These are phyloP conservation scores for Picea abies DNA, from an alignment of 83 land plant species.

Conservation along the genomic window DNA sequence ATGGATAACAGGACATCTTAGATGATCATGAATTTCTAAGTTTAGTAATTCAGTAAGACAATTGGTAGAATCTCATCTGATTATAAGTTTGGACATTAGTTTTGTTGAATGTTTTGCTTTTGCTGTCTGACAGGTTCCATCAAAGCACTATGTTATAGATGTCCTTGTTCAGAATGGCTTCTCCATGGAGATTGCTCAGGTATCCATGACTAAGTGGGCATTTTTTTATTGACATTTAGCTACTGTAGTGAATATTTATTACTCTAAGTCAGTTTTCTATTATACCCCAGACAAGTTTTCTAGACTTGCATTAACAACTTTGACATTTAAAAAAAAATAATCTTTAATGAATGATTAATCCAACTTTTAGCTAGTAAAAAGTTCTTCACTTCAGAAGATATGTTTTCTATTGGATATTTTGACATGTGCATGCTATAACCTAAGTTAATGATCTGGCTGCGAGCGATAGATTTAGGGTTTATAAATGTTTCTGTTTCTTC, in stretches of 20 bases:
- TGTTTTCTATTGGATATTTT: not conserved
- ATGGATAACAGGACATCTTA: not conserved
- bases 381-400: not conserved
- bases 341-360: not conserved
- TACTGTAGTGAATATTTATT: not conserved
- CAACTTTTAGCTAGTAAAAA: not conserved
- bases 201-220: conserved; percentile 16
- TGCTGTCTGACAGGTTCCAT: conserved; percentile 52
- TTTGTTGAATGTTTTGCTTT: not conserved
- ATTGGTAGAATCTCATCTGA: not conserved
- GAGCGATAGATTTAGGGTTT: not conserved
- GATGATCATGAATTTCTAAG: not conserved
- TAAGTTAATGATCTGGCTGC: not conserved
- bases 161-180: conserved; percentile 74
- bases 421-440: not conserved
- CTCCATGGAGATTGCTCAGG: conserved; percentile 89
- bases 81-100: not conserved
- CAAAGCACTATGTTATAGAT: conserved; percentile 59
- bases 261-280: not conserved
- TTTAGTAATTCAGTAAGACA: not conserved
- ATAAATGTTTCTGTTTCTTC: not conserved
- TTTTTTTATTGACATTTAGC: not conserved
- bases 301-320: not conserved
- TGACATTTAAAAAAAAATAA: not conserved
- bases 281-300: not conserved